These are phyloP conservation scores for Hura crepitans DNA, from an alignment of 441 rosid species.

Conservation along the genomic window DNA sequence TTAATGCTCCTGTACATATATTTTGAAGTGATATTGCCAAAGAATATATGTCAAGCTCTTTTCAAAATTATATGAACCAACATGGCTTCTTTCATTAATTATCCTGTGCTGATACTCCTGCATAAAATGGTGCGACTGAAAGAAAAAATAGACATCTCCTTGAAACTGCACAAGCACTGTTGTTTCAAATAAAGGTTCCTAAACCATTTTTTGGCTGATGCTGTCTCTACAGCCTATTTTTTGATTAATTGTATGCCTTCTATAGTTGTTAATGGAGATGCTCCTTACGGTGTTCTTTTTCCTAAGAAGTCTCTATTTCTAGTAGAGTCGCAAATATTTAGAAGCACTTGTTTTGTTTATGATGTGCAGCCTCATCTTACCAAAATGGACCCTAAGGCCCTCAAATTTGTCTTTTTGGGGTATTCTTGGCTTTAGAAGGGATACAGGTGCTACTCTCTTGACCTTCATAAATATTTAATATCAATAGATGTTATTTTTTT, in stretches of 20 bases:
- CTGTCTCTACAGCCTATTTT: not conserved
- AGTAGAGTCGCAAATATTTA: not conserved
- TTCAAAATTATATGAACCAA: not conserved
- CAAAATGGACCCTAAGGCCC: not conserved
- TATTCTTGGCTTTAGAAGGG: not conserved
- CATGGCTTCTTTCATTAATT: not conserved
- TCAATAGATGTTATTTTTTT: not conserved
- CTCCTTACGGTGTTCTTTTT: too few relatives aligned
- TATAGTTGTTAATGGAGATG: too few relatives aligned
- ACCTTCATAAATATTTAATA: not conserved
- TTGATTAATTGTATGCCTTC: not conserved
- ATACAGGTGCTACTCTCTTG: not conserved
- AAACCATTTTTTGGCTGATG: not conserved
- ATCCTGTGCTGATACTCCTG: too few relatives aligned
- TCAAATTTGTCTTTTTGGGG: not conserved
- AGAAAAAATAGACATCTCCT: too few relatives aligned
- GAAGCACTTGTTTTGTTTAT: not conserved
- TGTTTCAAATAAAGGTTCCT: too few relatives aligned
- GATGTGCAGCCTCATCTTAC: not conserved
- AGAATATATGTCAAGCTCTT: not conserved
- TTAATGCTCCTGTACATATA: not conserved
- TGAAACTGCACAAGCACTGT: too few relatives aligned
- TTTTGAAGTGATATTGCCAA: not conserved
- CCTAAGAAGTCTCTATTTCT: too few relatives aligned
- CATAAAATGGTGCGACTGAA: too few relatives aligned